Conservation (phyloP, 768 basidiomycete species). For the Tremella yokohamensis region DNA sequence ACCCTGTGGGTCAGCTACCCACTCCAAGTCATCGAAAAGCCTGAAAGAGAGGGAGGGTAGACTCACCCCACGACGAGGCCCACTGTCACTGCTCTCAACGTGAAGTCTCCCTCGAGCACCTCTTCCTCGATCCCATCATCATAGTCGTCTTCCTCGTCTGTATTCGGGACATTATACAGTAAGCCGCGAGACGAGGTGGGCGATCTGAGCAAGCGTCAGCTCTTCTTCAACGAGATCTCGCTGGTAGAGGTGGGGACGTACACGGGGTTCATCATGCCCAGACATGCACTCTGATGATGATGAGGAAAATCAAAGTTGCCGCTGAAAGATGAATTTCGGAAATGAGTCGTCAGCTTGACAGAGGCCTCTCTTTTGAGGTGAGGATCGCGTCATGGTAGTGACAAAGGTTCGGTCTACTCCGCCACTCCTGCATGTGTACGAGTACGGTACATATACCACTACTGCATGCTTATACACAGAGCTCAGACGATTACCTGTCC, state of each 20-base stretch:
- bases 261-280: slow-evolving; percentile 10
- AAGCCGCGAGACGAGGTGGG: not conserved
- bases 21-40: slow-evolving; percentile 4
- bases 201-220: not conserved
- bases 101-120: slow-evolving; percentile 40
- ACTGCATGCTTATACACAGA: too few species aligned
- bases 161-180: not conserved
- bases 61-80: slow-evolving; percentile 71
- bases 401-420: not conserved
- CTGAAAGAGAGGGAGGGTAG: not conserved
- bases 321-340: too few species aligned
- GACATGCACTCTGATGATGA: too few species aligned
- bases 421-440: too few species aligned
- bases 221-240: not conserved
- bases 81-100: slow-evolving; percentile 62
- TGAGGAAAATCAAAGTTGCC: too few species aligned
- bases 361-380: too few species aligned
- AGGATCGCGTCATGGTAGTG: too few species aligned
- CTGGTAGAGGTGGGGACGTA: not conserved
- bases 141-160: slow-evolving; percentile 18
- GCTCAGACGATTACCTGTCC: too few species aligned
- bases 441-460: too few species aligned
- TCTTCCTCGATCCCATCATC: slow-evolving; percentile 23
- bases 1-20: slow-evolving; percentile 17
- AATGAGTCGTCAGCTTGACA: too few species aligned